These are phyloP conservation scores for Fusarium ambrosium DNA, from an alignment of 2,329 filamentous ascomycete species.

Conservation along the genomic window DNA sequence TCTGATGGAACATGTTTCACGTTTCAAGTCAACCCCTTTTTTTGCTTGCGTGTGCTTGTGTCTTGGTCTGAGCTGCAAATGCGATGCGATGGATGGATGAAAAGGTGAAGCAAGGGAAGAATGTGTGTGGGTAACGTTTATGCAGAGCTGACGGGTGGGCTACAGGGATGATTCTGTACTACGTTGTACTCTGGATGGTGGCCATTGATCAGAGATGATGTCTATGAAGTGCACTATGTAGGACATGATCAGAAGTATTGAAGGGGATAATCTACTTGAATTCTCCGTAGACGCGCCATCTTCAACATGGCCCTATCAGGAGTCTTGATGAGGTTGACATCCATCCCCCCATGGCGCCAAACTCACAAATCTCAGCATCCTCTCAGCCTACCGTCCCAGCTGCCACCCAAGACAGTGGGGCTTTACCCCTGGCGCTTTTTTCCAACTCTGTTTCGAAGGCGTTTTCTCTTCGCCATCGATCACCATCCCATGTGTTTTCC, in stretches of 20 bases:
- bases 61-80: slow-evolving; percentile 3
- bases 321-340: background rate
- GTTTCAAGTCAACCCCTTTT: slow-evolving; percentile 29
- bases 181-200: background rate
- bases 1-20: slow-evolving; percentile 26
- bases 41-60: slow-evolving; percentile 1
- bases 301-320: background rate
- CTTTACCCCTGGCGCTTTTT: slow-evolving; percentile 8
- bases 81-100: background rate
- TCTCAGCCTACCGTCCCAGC: slow-evolving; percentile 9
- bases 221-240: background rate
- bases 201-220: background rate
- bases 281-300: background rate
- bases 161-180: background rate
- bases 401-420: background rate
- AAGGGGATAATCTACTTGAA: background rate
- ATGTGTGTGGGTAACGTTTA: slow-evolving; percentile 28
- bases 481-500: background rate
- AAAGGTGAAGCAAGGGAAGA: slow-evolving; percentile 28
- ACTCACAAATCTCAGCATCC: slow-evolving; percentile 3
- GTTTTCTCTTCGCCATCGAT: background rate
- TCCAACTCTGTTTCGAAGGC: background rate
- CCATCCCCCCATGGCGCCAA: slow-evolving; percentile 11
- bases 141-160: slow-evolving; percentile 28
- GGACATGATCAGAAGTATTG: background rate